Percentiles rank a stretch among this genome's conserved stretches.
These are phyloP conservation scores for Rhizopogon sp. DNA, from an alignment of 768 basidiomycete genomes.

Conservation along the genomic window DNA sequence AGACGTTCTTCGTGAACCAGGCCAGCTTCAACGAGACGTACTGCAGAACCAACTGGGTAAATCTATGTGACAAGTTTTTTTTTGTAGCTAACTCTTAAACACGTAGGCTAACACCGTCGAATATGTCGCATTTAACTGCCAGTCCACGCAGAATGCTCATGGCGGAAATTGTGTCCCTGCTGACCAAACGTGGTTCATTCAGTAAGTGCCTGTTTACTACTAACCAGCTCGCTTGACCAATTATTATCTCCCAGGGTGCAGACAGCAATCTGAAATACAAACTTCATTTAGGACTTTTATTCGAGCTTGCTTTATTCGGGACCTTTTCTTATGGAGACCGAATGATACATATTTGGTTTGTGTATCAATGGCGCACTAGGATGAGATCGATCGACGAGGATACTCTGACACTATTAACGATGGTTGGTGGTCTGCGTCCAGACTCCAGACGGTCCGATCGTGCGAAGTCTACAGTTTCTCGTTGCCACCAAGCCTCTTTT, in stretches of 20 bases:
- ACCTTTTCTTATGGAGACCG: too few species aligned
- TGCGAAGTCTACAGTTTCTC: too few species aligned
- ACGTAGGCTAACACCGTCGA: slow-evolving; percentile 34
- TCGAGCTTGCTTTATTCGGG: not conserved
- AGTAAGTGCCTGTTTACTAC: slow-evolving; percentile 27
- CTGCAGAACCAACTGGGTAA: slow-evolving; percentile 44
- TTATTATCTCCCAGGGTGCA: not conserved
- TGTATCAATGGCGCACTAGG: too few species aligned
- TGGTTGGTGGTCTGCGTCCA: too few species aligned
- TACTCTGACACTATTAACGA: too few species aligned
- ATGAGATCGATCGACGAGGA: too few species aligned
- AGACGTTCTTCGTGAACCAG: slow-evolving; percentile 47
- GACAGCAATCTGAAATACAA: not conserved
- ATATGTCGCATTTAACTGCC: slow-evolving; percentile 41
- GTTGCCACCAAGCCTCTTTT: too few species aligned
- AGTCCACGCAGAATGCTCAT: slow-evolving; percentile 44
- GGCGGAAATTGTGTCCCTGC: slow-evolving; percentile 44
- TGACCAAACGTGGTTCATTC: slow-evolving; percentile 45
- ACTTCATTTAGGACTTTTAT: not conserved
- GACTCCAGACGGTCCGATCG: too few species aligned
- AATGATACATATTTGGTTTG: too few species aligned
- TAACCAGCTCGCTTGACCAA: not conserved
- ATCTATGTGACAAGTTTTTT: slow-evolving; percentile 1
- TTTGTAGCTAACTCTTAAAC: not conserved
- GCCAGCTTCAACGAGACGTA: slow-evolving; percentile 33